phyloP scores from a whole-genome alignment of 2,329 filamentous ascomycete species.

The Cercospora zeae-maydis region DNA sequence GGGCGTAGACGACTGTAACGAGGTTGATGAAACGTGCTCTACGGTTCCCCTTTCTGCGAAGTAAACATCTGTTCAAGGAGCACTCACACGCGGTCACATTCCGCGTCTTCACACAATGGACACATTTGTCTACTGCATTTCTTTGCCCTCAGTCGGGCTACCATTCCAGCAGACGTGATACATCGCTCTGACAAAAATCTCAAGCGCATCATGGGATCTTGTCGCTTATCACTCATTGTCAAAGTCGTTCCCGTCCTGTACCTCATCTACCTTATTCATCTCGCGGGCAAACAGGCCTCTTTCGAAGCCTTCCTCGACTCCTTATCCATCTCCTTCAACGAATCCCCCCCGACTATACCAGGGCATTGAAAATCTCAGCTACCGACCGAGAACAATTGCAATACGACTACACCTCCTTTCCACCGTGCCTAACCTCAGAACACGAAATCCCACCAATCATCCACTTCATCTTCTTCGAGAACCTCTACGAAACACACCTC shows the following conservation, averaged over 20 bases:
- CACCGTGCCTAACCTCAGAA: not conserved
- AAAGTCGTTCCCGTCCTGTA: not conserved
- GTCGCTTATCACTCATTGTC: not conserved
- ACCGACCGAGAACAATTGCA: not conserved
- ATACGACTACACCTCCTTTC: conserved; percentile 8
- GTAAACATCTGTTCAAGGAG: not conserved
- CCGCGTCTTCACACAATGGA: too few species aligned
- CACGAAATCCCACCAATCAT: conserved; percentile 19
- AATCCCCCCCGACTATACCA: conserved; percentile 16
- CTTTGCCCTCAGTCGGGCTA: too few species aligned
- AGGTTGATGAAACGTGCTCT: not conserved
- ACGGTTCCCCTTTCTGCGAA: not conserved
- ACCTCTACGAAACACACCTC: conserved; percentile 19
- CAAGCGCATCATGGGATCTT: not conserved
- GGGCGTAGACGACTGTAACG: not conserved
- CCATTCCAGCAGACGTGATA: too few species aligned
- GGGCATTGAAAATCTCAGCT: not conserved
- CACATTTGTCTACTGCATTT: too few species aligned
- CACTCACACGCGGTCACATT: not conserved
- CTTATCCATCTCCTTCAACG: conserved; percentile 15
- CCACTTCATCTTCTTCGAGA: conserved; percentile 28
- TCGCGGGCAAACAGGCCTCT: conserved; percentile 1
- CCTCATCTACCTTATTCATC: not conserved
- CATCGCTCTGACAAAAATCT: too few species aligned
- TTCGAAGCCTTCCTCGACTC: conserved; percentile 19